Evolutionary conservation across 441 rosid species (phyloP).

Genomic region (Mallotus japonicus): DNA sequence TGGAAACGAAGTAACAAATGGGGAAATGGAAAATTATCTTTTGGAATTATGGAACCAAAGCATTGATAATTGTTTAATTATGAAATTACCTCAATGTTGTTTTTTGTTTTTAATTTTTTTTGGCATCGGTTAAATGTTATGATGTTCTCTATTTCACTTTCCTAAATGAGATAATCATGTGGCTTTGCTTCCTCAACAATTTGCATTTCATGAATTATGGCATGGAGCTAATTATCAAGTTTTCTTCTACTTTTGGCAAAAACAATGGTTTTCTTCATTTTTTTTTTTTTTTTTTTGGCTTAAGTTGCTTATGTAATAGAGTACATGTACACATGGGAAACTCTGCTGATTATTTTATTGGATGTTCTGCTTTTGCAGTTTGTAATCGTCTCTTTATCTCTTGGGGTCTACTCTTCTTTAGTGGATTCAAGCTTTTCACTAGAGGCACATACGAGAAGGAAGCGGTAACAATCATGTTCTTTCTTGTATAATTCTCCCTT

Average conservation of each 20-base stretch:
- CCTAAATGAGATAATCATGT: no score
- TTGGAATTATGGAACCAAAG: not conserved
- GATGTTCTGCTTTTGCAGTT: constrained; percentile 49
- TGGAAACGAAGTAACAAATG: not conserved
- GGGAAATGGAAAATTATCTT: not conserved
- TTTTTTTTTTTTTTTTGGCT: not conserved
- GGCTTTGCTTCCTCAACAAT: no score
- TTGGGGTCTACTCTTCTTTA: constrained; percentile 68
- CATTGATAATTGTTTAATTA: not conserved
- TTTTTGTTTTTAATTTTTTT: no score
- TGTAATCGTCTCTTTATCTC: constrained; percentile 75
- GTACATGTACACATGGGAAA: not conserved
- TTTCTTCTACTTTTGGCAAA: no score
- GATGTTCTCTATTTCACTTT: no score
- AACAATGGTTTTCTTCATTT: not conserved
- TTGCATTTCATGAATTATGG: no score
- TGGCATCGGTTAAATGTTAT: no score
- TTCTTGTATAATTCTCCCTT: not conserved
- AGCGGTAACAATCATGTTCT: constrained; percentile 49
- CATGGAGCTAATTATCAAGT: no score
- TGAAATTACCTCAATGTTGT: no score
- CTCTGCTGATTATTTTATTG: constrained; percentile 19
- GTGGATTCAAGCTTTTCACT: constrained; percentile 64
- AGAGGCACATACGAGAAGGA: constrained; percentile 57
- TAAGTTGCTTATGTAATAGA: not conserved